phyloP scores from a whole-genome alignment of 495 filamentous ascomycete genomes.

The Xanthoparmelia taractica region DNA sequence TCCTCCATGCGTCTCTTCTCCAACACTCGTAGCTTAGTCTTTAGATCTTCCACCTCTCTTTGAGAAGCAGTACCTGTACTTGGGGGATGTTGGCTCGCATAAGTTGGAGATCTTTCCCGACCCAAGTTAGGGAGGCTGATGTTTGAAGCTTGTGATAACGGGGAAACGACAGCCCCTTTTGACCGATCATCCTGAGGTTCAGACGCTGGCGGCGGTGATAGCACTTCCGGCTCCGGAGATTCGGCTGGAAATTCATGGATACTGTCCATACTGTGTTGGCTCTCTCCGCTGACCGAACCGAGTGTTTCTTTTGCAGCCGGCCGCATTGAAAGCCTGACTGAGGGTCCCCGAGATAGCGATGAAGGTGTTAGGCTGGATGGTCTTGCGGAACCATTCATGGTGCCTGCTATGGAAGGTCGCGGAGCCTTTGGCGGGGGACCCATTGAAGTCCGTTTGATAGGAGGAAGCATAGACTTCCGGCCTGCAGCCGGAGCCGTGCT shows the following conservation, averaged over 20 bases:
- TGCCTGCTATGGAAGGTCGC: constrained; percentile 37
- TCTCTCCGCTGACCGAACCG: constrained; percentile 20
- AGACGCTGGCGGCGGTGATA: constrained; percentile 13
- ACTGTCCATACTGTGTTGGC: constrained; percentile 33
- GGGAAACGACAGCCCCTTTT: neutral
- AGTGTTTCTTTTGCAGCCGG: constrained; percentile 23
- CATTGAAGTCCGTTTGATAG: constrained; percentile 59
- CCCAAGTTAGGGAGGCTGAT: constrained; percentile 10
- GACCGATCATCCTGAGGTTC: constrained; percentile 8
- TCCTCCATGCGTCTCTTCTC: constrained; percentile 80
- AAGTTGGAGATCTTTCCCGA: constrained; percentile 23
- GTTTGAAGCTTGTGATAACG: constrained; percentile 17
- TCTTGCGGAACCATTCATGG: constrained; percentile 32
- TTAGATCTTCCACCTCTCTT: constrained; percentile 70
- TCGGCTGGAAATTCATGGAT: constrained; percentile 21
- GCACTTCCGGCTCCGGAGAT: constrained; percentile 14
- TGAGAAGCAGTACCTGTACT: constrained; percentile 35
- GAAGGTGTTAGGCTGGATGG: constrained; percentile 31
- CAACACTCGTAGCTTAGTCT: constrained; percentile 67
- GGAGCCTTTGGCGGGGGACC: constrained; percentile 48
- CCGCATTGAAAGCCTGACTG: constrained; percentile 38
- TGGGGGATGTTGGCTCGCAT: constrained; percentile 9
- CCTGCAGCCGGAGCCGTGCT: constrained; percentile 52
- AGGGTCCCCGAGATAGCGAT: constrained; percentile 25
- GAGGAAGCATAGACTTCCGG: constrained; percentile 37